Evolutionary conservation across 257 asterid genomes (phyloP), one percentile per base, ranked within the genome.

Genomic region (Solanum arcanum): DNA sequence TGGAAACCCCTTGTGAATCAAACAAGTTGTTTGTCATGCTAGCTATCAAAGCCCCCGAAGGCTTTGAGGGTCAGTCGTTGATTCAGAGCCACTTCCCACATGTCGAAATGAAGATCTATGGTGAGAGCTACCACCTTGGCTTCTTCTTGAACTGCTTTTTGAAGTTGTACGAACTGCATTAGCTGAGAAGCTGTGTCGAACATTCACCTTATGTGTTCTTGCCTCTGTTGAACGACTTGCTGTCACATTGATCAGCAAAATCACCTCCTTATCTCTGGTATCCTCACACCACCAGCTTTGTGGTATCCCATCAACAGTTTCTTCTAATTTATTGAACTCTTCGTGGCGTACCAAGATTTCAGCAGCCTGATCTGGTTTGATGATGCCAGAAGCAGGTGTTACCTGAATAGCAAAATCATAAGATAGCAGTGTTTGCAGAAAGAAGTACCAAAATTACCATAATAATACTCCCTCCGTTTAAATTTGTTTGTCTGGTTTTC

Each of bases 221-320:
- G 90, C 87, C 41, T 91, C 93, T 2, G 94, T 88, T 1, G 99
- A 91, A 87, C 94, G 91, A 44, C 92, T 89, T 82, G 98, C 98
- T 66, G 89, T 88, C 56, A 96, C 88, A 31, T 87, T 91, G 75
- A 96, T 93, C 86, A 93, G 23, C 93, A 96, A 90, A 35, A 93
- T 75, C 44, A 92, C 95, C 92, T 95, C 98, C 88, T 94, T 95
- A 15, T 96, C 98, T 86, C 94, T 94, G 35, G 94, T 92, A 86
- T 96, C 98, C 87, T 96, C 97, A 2, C 96, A 92, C 98, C 98
- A 94, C 98, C 98, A 94, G 92, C 96, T 92, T 13, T 96, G 98
- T 56, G 98, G 97, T 29, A 88, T n/a, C 44, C 99, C 97, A 12
- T 96, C 96, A 2, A 89, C 91, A n/a, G 89, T 91, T 47, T 96